Conservation (phyloP, 2,329 filamentous ascomycete species). For the Fonsecaea pedrosoi region DNA sequence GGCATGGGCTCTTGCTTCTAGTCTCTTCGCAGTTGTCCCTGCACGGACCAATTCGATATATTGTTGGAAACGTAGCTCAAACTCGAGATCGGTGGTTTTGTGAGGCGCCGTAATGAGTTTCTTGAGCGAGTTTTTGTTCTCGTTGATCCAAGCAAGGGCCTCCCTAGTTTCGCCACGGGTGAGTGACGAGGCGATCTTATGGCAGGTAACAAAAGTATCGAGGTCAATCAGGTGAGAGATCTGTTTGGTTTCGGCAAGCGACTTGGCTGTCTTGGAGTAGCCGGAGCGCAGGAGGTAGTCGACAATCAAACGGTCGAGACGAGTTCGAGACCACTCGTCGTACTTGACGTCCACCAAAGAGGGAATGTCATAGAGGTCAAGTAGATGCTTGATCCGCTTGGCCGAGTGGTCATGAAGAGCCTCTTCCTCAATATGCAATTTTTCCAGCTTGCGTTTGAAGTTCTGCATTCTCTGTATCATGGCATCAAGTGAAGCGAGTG, state of each 20-base stretch:
- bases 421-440: slow-evolving; percentile 78
- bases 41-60: slow-evolving; percentile 88
- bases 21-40: slow-evolving; percentile 66
- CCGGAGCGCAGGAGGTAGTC: slow-evolving; percentile 89
- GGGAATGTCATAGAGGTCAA: slow-evolving; percentile 78
- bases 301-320: slow-evolving; percentile 84
- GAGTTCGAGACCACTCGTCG: slow-evolving; percentile 82
- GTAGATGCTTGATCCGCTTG: slow-evolving; percentile 79
- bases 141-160: slow-evolving; percentile 86
- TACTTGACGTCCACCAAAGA: slow-evolving; percentile 91
- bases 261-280: slow-evolving; percentile 76
- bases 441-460: slow-evolving; percentile 84
- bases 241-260: slow-evolving; percentile 74
- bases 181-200: slow-evolving; percentile 76
- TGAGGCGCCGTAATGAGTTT: slow-evolving; percentile 65
- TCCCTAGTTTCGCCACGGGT: slow-evolving; percentile 73
- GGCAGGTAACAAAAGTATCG: slow-evolving; percentile 83
- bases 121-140: slow-evolving; percentile 90
- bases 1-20: slow-evolving; percentile 81
- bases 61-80: slow-evolving; percentile 90
- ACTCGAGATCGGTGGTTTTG: slow-evolving; percentile 71
- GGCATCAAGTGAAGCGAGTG: slow-evolving; percentile 79
- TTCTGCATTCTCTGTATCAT: slow-evolving; percentile 86
- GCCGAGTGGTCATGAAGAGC: slow-evolving; percentile 76
- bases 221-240: slow-evolving; percentile 87